Evolutionary conservation across 2,329 filamentous ascomycete genomes (phyloP).

Genomic region (Pseudogymnoascus sp.): DNA sequence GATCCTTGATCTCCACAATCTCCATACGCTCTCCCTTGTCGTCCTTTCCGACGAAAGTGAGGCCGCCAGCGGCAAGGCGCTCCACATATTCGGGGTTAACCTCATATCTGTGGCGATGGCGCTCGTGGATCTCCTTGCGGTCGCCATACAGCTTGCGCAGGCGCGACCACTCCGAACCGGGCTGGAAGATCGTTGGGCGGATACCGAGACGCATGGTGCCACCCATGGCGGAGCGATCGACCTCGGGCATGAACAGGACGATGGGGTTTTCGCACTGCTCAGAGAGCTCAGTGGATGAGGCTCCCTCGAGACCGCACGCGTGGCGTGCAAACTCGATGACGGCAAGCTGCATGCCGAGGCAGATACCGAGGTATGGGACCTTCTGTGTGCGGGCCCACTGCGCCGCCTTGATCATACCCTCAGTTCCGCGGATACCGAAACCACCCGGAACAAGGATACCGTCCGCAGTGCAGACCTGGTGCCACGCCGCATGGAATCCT

Average conservation of each 20-base stretch:
- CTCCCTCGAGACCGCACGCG: slow-evolving; percentile 54
- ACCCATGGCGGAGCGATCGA: slow-evolving; percentile 67
- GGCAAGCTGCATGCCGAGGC: slow-evolving; percentile 86
- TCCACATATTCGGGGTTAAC: slow-evolving; percentile 76
- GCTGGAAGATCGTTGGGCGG: slow-evolving; percentile 67
- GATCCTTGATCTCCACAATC: slow-evolving; percentile 72
- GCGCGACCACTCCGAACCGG: slow-evolving; percentile 68
- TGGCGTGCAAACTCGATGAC: slow-evolving; percentile 83
- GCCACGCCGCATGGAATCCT: slow-evolving; percentile 80
- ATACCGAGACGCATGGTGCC: slow-evolving; percentile 82
- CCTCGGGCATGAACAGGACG: slow-evolving; percentile 90
- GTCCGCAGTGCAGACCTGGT: slow-evolving; percentile 63
- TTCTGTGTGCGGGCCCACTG: slow-evolving; percentile 79
- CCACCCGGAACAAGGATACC: slow-evolving; percentile 53
- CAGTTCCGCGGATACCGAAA: slow-evolving; percentile 68
- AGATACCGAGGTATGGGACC: slow-evolving; percentile 80
- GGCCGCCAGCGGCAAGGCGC: slow-evolving; percentile 57
- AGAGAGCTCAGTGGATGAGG: slow-evolving; percentile 25
- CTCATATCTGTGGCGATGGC: slow-evolving; percentile 85
- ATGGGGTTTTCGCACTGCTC: slow-evolving; percentile 32
- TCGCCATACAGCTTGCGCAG: slow-evolving; percentile 68
- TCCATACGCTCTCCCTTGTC: slow-evolving; percentile 74
- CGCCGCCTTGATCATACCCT: slow-evolving; percentile 85
- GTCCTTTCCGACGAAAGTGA: slow-evolving; percentile 74
- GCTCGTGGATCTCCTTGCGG: slow-evolving; percentile 53